Evolutionary conservation across 148 eudicot genomes (phyloP).

Genomic region (Spergularia marina): DNA sequence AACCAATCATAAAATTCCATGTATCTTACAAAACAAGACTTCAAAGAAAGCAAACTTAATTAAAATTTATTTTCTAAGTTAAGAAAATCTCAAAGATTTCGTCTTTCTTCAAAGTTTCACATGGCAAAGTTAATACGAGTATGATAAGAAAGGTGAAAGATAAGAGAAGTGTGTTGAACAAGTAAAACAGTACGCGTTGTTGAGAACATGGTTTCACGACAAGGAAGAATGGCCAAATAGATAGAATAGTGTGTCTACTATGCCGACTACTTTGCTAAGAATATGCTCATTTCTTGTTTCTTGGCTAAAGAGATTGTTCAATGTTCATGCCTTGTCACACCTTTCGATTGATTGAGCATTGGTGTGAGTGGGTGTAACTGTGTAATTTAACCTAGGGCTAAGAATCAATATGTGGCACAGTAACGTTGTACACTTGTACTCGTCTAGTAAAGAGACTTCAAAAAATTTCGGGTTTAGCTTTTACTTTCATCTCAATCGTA

Average conservation of each 20-base stretch:
- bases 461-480: too few relatives aligned
- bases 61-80: not conserved
- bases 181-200: constrained; percentile 8
- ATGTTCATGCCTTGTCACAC: too few relatives aligned
- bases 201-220: constrained; percentile 12
- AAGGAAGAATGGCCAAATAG: constrained; percentile 15
- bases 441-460: too few relatives aligned
- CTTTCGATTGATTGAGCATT: too few relatives aligned
- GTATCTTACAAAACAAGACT: not conserved
- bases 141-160: not conserved
- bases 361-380: not conserved
- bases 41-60: not conserved
- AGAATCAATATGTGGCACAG: too few relatives aligned
- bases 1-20: not conserved
- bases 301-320: not conserved
- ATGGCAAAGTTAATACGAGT: not conserved
- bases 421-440: too few relatives aligned
- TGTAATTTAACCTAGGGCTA: too few relatives aligned
- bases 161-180: not conserved
- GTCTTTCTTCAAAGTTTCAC: not conserved
- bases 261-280: not conserved
- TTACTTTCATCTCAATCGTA: too few relatives aligned
- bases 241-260: not conserved
- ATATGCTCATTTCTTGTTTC: not conserved
- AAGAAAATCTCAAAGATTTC: not conserved